Evolutionary conservation across 2,329 filamentous ascomycete species (phyloP).

Genomic region (Zymoseptoria passerinii): DNA sequence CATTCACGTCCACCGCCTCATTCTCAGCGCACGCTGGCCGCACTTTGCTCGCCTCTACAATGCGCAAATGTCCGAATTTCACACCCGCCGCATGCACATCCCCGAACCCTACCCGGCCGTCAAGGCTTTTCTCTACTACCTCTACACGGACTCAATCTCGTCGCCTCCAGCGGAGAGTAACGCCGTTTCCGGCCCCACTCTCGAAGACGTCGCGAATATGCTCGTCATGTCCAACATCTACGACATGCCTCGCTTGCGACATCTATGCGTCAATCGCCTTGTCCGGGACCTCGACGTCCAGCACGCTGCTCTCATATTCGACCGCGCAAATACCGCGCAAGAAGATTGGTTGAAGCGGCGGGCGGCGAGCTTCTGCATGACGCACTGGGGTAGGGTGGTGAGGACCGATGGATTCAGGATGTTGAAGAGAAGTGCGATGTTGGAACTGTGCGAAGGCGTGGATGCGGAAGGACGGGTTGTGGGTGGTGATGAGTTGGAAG

Average conservation of each 20-base stretch:
- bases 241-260: conserved; percentile 85
- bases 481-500: conserved; percentile 72
- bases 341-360: conserved; percentile 91
- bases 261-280: conserved; percentile 83
- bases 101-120: conserved; percentile 93
- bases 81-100: conserved; percentile 95
- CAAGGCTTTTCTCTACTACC: conserved; percentile 87
- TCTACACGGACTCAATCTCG: conserved; percentile 88
- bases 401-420: conserved; percentile 79
- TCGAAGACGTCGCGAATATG: conserved; percentile 84
- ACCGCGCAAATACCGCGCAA: conserved; percentile 78
- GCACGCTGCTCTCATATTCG: conserved; percentile 93
- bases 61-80: conserved; percentile 94
- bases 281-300: conserved; percentile 88
- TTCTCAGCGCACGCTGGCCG: conserved; percentile 90
- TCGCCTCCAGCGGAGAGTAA: conserved; percentile 20
- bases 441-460: conserved; percentile 88
- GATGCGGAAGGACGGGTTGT: conserved; percentile 88
- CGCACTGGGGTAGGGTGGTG: conserved; percentile 90
- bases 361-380: conserved; percentile 79
- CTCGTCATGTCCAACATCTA: conserved; percentile 98
- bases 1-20: conserved; percentile 91
- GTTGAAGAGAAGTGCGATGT: conserved; percentile 67
- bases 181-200: conserved; percentile 40
- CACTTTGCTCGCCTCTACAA: conserved; percentile 90